Conservation (phyloP, 176 grass and related monocot species). For the Carex kokanica region DNA sequence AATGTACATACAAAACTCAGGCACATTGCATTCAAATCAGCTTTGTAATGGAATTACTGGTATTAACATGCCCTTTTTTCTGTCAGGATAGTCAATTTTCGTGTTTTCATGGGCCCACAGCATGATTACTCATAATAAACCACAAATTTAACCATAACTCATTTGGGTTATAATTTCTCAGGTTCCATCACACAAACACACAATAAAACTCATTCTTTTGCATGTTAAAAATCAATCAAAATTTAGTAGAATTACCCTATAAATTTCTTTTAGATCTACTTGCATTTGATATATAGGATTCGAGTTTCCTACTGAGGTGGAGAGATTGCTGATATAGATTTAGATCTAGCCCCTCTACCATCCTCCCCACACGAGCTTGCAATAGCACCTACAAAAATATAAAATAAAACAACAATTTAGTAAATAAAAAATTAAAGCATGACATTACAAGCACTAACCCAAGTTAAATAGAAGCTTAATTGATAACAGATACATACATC, state of each 20-base stretch:
- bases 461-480: conserved; percentile 6
- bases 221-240: background rate
- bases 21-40: background rate
- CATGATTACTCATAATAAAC: background rate
- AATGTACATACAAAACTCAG: background rate
- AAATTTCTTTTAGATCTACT: conserved; percentile 21
- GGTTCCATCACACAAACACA: background rate
- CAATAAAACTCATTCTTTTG: background rate
- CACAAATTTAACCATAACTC: too few species aligned
- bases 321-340: conserved; percentile 70
- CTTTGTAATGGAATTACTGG: background rate
- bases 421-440: too few species aligned
- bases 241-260: background rate
- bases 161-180: background rate
- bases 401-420: background rate
- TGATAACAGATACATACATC: conserved; percentile 25
- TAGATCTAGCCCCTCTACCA: conserved; percentile 58
- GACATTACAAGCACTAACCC: too few species aligned
- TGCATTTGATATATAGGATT: conserved; percentile 36
- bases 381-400: conserved; percentile 40
- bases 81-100: background rate
- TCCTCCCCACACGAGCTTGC: conserved; percentile 61
- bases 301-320: conserved; percentile 45
- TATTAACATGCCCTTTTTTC: background rate
- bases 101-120: background rate